These are phyloP conservation scores for Microsporum ferrugineum DNA, from an alignment of 2,329 filamentous ascomycete genomes.

Conservation along the genomic window DNA sequence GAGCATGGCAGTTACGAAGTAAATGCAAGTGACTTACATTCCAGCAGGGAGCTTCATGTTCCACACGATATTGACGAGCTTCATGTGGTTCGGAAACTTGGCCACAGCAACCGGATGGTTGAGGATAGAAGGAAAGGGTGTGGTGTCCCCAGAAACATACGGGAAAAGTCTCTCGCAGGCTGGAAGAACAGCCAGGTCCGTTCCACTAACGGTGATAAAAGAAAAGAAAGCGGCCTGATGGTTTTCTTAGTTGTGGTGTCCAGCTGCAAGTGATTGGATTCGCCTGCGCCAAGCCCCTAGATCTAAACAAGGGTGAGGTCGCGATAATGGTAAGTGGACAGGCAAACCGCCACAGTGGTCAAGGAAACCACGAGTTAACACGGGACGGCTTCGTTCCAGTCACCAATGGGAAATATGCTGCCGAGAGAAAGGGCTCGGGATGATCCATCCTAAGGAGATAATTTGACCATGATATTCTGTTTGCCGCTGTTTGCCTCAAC, in stretches of 20 bases:
- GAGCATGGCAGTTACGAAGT: not conserved
- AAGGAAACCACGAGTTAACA: not conserved
- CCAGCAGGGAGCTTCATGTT: not conserved
- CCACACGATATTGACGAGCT: not conserved
- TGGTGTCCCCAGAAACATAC: not conserved
- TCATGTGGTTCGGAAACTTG: not conserved
- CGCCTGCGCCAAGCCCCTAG: slow-evolving; percentile 1
- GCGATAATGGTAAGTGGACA: not conserved
- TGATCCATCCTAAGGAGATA: not conserved
- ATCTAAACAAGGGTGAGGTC: slow-evolving; percentile 1
- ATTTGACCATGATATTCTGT: not conserved
- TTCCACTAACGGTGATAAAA: not conserved
- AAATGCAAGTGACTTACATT: not conserved
- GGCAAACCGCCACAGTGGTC: not conserved
- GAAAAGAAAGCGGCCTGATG: not conserved
- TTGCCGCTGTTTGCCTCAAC: not conserved
- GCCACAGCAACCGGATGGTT: not conserved
- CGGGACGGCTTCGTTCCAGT: not conserved
- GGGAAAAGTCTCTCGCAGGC: not conserved
- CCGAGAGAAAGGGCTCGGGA: not conserved
- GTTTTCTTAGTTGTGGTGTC: not conserved
- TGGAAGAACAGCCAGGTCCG: not conserved
- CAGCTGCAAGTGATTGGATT: not conserved
- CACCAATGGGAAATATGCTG: not conserved
- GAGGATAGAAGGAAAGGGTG: not conserved